These are phyloP conservation scores for Mentha longifolia DNA, from an alignment of 257 asterid genomes.

Conservation along the genomic window DNA sequence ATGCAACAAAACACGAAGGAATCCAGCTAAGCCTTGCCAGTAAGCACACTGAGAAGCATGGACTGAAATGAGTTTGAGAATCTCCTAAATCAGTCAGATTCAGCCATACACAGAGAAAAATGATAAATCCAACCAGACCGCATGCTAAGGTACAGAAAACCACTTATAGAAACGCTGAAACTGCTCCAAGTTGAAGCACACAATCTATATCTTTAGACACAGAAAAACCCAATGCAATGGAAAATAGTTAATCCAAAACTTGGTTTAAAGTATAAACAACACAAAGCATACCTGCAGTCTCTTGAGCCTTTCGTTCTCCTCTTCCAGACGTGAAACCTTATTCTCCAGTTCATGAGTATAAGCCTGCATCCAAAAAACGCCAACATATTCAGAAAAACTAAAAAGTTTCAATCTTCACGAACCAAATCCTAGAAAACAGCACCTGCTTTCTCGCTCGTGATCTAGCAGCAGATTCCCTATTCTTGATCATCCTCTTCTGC, in stretches of 20 bases:
- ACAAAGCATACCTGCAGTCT: slow-evolving; percentile 63
- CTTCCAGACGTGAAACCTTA: slow-evolving; percentile 85
- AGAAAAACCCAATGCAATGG: not conserved
- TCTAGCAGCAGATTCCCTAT: slow-evolving; percentile 94
- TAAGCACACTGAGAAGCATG: slow-evolving; percentile 2
- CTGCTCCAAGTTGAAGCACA: slow-evolving; percentile 11
- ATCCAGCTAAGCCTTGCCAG: slow-evolving; percentile 4
- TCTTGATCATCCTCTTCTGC: slow-evolving; percentile 96
- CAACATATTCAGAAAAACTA: slow-evolving; percentile 5
- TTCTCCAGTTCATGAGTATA: slow-evolving; percentile 94
- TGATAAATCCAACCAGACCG: not conserved
- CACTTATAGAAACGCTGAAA: slow-evolving; percentile 14
- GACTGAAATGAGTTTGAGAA: not conserved
- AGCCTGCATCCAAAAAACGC: slow-evolving; percentile 56
- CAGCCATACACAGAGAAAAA: not conserved
- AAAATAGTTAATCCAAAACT: slow-evolving; percentile 16
- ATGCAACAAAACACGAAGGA: not conserved
- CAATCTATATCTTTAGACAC: not conserved
- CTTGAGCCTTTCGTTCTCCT: slow-evolving; percentile 88
- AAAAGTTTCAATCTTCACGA: not conserved
- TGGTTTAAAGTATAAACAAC: not conserved
- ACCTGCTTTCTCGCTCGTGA: slow-evolving; percentile 97
- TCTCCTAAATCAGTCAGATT: not conserved
- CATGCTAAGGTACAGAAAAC: slow-evolving; percentile 2
- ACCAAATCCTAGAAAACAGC: slow-evolving; percentile 4